These are phyloP conservation scores for Nannochloropsis gaditana DNA, from an alignment of 108 stramenopile species.

Conservation along the genomic window DNA sequence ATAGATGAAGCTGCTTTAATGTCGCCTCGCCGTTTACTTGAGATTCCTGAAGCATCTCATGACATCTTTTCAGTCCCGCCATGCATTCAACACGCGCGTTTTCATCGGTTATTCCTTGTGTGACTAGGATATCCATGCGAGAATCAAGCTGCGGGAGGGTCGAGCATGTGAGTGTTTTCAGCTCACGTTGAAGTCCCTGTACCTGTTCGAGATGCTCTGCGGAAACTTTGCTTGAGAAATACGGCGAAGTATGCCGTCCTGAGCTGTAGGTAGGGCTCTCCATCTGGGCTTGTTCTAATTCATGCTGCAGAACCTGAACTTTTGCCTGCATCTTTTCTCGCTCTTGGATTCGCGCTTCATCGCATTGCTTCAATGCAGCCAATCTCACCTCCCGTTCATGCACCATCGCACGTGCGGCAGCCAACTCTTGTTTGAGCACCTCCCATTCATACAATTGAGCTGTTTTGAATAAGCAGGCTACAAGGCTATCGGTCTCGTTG, in stretches of 20 bases:
- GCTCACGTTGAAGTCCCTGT: not conserved
- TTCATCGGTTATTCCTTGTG: not conserved
- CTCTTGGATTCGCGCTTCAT: not conserved
- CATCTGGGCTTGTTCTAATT: not conserved
- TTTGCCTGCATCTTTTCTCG: not conserved
- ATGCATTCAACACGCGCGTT: not conserved
- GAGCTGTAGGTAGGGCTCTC: not conserved
- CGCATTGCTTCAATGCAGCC: not conserved
- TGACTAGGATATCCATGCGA: not conserved
- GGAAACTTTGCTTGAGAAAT: not conserved
- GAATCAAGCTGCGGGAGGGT: not conserved
- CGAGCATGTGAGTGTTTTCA: not conserved
- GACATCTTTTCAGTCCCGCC: not conserved
- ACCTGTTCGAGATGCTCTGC: not conserved
- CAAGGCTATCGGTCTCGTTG: not conserved
- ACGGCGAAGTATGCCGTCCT: not conserved
- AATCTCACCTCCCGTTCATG: not conserved
- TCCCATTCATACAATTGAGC: conserved; percentile 16
- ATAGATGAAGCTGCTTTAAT: not conserved
- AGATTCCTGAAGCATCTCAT: not conserved
- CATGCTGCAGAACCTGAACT: not conserved
- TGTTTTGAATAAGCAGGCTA: not conserved
- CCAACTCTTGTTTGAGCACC: not conserved
- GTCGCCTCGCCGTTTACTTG: not conserved
- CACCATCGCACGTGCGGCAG: not conserved